A percentile compares a stretch with the other conserved stretches of the same genome.
Conservation (phyloP, 169 alveolate species). For the Toxoplasma gondii region DNA sequence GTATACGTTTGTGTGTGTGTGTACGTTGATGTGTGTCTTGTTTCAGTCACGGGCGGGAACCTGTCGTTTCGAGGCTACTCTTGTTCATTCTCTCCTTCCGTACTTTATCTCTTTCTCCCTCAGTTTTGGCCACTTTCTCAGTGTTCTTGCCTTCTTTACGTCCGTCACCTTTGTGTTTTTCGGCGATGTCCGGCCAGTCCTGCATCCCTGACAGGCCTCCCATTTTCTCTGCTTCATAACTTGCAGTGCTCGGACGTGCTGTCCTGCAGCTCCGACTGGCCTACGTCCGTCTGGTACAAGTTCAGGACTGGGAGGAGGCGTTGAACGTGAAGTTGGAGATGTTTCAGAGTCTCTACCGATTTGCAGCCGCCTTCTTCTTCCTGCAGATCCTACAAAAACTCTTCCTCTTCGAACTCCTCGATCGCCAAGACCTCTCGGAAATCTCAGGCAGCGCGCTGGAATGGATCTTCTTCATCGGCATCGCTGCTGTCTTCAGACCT, state of each 20-base stretch:
- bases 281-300: constrained; percentile 24
- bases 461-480: neutral
- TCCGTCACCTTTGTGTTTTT: no score
- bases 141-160: no score
- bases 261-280: constrained; percentile 47
- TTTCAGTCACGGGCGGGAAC: no score
- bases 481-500: constrained; percentile 34
- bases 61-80: no score
- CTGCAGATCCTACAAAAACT: neutral
- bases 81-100: no score
- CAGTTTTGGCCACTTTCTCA: no score
- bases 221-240: no score
- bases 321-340: constrained; percentile 37
- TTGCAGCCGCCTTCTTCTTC: neutral
- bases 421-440: neutral
- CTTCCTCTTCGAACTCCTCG: neutral
- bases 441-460: neutral
- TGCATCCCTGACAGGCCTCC: no score
- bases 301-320: neutral
- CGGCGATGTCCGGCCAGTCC: no score
- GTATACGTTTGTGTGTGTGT: no score
- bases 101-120: no score
- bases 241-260: neutral
- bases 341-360: neutral
- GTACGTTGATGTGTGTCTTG: no score